Evolutionary conservation across 768 basidiomycete genomes (phyloP), one percentile per base, ranked within the genome.

Genomic region (Rhizopogon vulgaris): DNA sequence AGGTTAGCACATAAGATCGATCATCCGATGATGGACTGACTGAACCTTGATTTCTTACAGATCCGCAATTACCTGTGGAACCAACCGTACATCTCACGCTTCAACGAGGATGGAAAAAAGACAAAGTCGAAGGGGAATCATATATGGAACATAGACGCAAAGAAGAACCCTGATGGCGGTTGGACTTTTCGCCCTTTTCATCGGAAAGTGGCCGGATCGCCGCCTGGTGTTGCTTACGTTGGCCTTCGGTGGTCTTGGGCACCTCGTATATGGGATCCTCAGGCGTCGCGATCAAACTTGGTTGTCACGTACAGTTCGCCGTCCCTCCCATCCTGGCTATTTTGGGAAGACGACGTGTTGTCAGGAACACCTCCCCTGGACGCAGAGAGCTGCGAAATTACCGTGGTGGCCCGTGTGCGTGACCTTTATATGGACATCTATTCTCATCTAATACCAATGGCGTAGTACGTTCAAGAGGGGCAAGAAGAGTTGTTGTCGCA

Each of bases 111-210:
- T 66, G 95, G 95, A 34, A 97, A 97, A 71, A 99, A 99, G 72
- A 90, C 94, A 22, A 99, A 99, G 71, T 94, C 92, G 49, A 96
- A 96, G 74, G 95, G 95, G 42, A 99, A 99, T 71, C 95, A 98
- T 62, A 96, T 97, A 58, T 99, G 95, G 95, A 94, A 93, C 63
- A 87, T 98, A 47, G 92, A 97, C 61, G 95, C 93, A n/a, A 90
- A 82, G 72, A 94, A 90, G 68, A 64, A 72, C 22, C 73, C 73
- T 22, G 88, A 88, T 43, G 81, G 85, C 38, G 73, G 78, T 56
- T 97, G 93, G 93, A 77, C 82, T 48, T 96, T 95, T 72, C 79
- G 91, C 47, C 85, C 90, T 11, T 96, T 95, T 72, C 75, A 86
- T 61, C 84, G 94, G 51, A 87, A 86, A 68, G 82, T 98, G 50